Base-by-base conservation (phyloP, 768 basidiomycete genomes). In the Suillus discolor region DNA sequence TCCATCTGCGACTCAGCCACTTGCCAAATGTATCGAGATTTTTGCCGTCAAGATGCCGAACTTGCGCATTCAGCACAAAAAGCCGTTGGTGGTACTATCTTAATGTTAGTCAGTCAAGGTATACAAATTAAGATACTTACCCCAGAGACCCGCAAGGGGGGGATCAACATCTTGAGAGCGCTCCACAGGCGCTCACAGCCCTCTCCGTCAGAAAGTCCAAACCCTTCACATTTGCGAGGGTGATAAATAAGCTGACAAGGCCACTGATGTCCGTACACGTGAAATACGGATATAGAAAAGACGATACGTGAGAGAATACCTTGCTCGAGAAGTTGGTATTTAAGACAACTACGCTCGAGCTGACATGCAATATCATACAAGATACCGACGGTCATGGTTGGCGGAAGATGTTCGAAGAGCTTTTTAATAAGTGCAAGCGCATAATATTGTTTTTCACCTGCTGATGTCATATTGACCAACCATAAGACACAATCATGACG, bases 261-360 rank as follows among this genome's bases (percentile, higher is more conserved):
- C 75, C 77, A 77, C 38, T 76, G 68, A 45, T 78, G 77, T 0
- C 71, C 74, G 55, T 73, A 78, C 0, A 74, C 77, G 64, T 79
- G 78, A 74, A 79, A 76, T 0, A 71, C 75, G 12, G 74, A 74
- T 2, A 75, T 75, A 2, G 70, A 69, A 36, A 74, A 77, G 0
- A 36, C 13, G 12, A 79, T 34, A 3, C 67, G 67, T 7, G 8
- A 25, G 13, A 55, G 53, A 28, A 55, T 8, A 55, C 1, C 34
- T 0, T 55, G 1, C 18, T 25, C 6, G 39, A 61, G 39, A 41
- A 61, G 39, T 16, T 7, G 23, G 13, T 39, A 61, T n/a, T 61
- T 61, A 11, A 31, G 13, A 41, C 59, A 36, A 23, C 31, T 34
- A 13, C 12, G 28, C 6, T 61, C 6, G 6, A 61, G 38, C 11